These are phyloP conservation scores for Syzygium malaccense DNA, from an alignment of 441 rosid genomes.

Conservation along the genomic window DNA sequence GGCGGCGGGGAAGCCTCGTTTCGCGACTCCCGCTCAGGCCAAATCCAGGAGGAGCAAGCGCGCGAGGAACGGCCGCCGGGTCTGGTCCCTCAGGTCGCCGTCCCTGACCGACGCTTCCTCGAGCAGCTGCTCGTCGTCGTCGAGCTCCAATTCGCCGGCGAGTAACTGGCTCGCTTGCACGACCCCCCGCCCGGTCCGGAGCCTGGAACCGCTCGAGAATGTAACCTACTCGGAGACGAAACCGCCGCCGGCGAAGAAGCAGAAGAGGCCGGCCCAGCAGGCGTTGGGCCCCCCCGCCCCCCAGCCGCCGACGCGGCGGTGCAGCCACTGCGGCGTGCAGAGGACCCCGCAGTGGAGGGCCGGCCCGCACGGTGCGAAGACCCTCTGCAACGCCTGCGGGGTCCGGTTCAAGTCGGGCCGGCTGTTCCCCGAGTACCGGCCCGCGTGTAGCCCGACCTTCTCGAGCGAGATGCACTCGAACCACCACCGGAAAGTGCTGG, in stretches of 20 bases:
- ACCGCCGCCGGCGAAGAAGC: constrained; percentile 32
- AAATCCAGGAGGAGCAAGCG: constrained; percentile 60
- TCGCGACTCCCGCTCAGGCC: constrained; percentile 67
- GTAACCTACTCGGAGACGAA: constrained; percentile 4
- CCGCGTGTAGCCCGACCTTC: constrained; percentile 93
- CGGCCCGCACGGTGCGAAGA: constrained; percentile 93
- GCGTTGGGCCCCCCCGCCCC: not conserved
- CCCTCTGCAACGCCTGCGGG: constrained; percentile 91
- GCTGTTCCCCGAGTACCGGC: constrained; percentile 80
- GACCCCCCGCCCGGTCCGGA: not conserved
- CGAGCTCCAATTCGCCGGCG: constrained; percentile 32
- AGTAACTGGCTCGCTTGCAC: constrained; percentile 25
- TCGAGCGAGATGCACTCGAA: constrained; percentile 77
- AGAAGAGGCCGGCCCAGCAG: constrained; percentile 27
- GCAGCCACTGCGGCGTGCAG: constrained; percentile 93
- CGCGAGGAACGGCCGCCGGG: constrained; percentile 39
- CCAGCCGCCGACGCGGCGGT: constrained; percentile 40
- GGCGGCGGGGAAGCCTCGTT: constrained; percentile 18
- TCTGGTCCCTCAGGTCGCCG: constrained; percentile 60
- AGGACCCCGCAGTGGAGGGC: constrained; percentile 97
- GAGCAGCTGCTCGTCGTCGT: constrained; percentile 35
- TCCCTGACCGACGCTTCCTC: constrained; percentile 45
- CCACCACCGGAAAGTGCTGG: constrained; percentile 85
- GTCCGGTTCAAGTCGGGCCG: constrained; percentile 92
- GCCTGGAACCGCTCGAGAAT: constrained; percentile 23